Evolutionary conservation across 495 filamentous ascomycete species (phyloP), one percentile per base, ranked within the genome.

Genomic region (Oidiodendron maius): DNA sequence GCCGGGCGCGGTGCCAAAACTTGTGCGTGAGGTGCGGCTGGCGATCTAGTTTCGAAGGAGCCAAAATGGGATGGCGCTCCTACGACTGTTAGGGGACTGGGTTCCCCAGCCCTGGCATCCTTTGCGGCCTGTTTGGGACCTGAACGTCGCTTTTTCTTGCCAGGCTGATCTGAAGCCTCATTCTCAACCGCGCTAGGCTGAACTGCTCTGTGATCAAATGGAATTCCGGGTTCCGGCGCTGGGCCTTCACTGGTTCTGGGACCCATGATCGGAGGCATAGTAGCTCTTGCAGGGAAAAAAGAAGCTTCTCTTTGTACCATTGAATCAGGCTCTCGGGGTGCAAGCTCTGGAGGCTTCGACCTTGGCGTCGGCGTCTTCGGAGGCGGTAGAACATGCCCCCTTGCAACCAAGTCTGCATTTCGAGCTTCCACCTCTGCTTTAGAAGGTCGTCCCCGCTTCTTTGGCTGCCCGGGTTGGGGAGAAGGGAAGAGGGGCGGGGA

Each of bases 391-490:
- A 60, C 41, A 13, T 55, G 51, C 2, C 58, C 58, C 36, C 51
- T 22, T 5, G 43, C 52, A 39, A 77, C 72, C 37, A 75, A 73
- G 39, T 70, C 74, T 32, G 64, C 65, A 51, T 72, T 72, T 44
- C 71, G 67, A 17, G 69, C 65, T 50, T 80, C 75, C 3, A 68
- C 61, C 46, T 80, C 78, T 41, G 69, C 71, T 60, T 81, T 81
- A 52, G 70, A 77, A 41, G 78, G 78, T 11, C 78, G 71, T 13
- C 78, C 78, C 36, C 82, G 71, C 49, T 75, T 78, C 69, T 83
- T 83, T 46, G 74, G 73, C 28, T 70, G 71, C 8, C 20, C 22
- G 40, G 45, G 45, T 18, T 37, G 25, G n/a, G 25, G 11, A 16
- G 47, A 44, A n/a, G 37, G 13, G 6, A 56, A 51, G 4, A 49